Percentiles rank a stretch among this genome's conserved stretches.
phyloP scores from a whole-genome alignment of 768 basidiomycete genomes.

The Erythrobasidium yunnanense region DNA sequence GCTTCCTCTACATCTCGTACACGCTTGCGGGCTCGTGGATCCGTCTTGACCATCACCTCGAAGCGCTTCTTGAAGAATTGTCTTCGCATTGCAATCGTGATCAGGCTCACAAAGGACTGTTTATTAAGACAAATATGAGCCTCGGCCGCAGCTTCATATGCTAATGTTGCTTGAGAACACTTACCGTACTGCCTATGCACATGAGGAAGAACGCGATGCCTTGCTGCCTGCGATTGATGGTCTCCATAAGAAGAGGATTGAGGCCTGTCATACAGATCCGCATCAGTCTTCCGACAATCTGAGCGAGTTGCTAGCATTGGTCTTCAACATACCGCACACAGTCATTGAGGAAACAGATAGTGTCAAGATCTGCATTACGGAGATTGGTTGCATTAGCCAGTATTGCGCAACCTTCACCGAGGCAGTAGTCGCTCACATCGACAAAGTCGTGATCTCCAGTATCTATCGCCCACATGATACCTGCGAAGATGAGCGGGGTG shows the following conservation, averaged over 20 bases:
- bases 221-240: slow-evolving; percentile 41
- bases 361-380: slow-evolving; percentile 4
- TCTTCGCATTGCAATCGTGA: slow-evolving; percentile 49
- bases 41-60: slow-evolving; percentile 39
- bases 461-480: slow-evolving; percentile 72
- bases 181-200: slow-evolving; percentile 28
- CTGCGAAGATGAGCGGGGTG: slow-evolving; percentile 66
- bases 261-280: slow-evolving; percentile 31
- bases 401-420: no score
- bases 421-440: no score
- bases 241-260: slow-evolving; percentile 36
- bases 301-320: not conserved
- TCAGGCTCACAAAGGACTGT: no score
- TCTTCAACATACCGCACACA: not conserved
- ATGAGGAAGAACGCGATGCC: slow-evolving; percentile 26
- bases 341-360: slow-evolving; percentile 9
- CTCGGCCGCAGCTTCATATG: no score
- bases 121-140: no score
- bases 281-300: not conserved
- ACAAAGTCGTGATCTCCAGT: slow-evolving; percentile 41
- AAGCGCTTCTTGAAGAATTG: slow-evolving; percentile 64
- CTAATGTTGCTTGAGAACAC: not conserved
- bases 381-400: no score
- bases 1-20: not conserved
- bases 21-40: slow-evolving; percentile 12